These are phyloP conservation scores for Gyrodon lividus DNA, from an alignment of 768 basidiomycete species.

Conservation along the genomic window DNA sequence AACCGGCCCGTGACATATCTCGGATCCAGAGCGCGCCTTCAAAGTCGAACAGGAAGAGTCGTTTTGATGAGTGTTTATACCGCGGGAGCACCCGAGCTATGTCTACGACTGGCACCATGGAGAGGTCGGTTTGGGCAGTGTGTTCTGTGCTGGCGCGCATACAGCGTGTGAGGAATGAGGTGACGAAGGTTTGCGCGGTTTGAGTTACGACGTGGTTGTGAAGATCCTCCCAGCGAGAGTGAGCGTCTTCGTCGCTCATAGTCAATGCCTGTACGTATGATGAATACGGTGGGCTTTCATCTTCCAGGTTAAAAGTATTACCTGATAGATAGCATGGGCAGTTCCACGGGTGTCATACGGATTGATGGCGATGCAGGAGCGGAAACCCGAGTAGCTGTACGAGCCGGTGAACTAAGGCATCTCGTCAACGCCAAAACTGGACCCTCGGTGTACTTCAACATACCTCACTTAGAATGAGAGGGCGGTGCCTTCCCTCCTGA, in stretches of 20 bases:
- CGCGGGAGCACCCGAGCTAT: slow-evolving; percentile 57
- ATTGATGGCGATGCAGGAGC: slow-evolving; percentile 83
- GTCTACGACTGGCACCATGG: slow-evolving; percentile 41
- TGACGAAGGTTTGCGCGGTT: slow-evolving; percentile 82
- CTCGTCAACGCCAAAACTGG: background rate
- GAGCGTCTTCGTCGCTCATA: slow-evolving; percentile 73
- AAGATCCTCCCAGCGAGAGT: slow-evolving; percentile 79
- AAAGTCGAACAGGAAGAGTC: slow-evolving; percentile 73
- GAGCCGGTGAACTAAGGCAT: slow-evolving; percentile 74
- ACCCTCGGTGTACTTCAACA: slow-evolving; percentile 14
- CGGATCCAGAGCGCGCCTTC: slow-evolving; percentile 79
- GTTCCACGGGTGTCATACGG: slow-evolving; percentile 87
- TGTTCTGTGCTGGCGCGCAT: slow-evolving; percentile 75
- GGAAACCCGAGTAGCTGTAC: slow-evolving; percentile 83
- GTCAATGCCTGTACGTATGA: slow-evolving; percentile 53
- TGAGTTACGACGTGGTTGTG: slow-evolving; percentile 86
- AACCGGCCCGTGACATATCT: slow-evolving; percentile 49
- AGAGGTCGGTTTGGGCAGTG: slow-evolving; percentile 30
- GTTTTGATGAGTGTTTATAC: slow-evolving; percentile 62
- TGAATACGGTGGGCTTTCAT: slow-evolving; percentile 6
- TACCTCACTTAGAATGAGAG: slow-evolving; percentile 79
- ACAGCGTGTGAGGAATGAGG: slow-evolving; percentile 72
- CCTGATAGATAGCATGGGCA: slow-evolving; percentile 70
- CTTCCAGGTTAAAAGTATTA: background rate
- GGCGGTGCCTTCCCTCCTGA: slow-evolving; percentile 65